Evolutionary conservation across 192 early-diverging fungal species (phyloP).

Genomic region (Linnemannia elongata): DNA sequence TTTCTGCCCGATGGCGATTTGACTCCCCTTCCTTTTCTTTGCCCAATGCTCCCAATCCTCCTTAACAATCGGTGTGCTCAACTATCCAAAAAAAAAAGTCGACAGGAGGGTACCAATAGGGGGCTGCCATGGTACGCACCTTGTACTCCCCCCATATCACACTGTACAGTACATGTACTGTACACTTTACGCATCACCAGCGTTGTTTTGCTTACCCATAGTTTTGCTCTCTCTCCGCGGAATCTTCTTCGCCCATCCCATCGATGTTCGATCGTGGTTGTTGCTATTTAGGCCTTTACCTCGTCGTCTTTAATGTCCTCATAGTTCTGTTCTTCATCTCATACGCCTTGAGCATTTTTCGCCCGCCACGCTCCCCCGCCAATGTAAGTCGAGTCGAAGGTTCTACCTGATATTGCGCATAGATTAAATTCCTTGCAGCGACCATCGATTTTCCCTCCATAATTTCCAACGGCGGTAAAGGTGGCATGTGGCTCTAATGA

Average conservation of each 20-base stretch:
- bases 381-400: conserved; percentile 39
- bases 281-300: conserved; percentile 44
- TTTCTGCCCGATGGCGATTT: background rate
- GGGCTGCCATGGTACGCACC: background rate
- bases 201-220: background rate
- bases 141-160: background rate
- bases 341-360: conserved; percentile 59
- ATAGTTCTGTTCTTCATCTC: conserved; percentile 59
- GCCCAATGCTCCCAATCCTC: background rate
- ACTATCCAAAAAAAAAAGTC: too few species aligned
- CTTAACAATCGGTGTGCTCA: too few species aligned
- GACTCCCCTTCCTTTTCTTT: background rate
- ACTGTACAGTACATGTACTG: background rate
- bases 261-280: background rate
- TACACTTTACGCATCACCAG: background rate
- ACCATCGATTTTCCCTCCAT: background rate
- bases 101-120: background rate
- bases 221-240: background rate
- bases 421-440: conserved; percentile 2
- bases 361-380: conserved; percentile 57
- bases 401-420: background rate
- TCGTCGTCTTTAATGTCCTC: conserved; percentile 53
- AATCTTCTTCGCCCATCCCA: background rate
- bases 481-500: too few species aligned
- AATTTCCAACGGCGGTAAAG: background rate